Evolutionary conservation across 768 basidiomycete species (phyloP), one percentile per base, ranked within the genome.

Genomic region (Macrolepiota albuminosa): DNA sequence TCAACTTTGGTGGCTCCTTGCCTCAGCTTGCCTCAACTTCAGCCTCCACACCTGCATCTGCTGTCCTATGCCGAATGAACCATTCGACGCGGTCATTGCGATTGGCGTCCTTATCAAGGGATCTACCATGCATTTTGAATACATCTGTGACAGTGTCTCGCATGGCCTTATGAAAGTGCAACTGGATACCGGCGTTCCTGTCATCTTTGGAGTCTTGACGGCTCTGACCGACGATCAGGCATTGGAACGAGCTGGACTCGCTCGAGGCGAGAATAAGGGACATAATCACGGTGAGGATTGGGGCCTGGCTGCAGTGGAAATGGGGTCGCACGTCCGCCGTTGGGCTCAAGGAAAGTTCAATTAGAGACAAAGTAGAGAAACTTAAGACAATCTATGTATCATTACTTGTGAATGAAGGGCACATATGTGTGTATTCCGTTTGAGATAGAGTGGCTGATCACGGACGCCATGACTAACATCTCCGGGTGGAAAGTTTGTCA

Each of bases 271-370:
- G 55, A 75, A 80, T 61, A 88, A 88, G 68, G 93, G 93, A 2
- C 97, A 98, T 69, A 98, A 98, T 74, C 96, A 99, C 69, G 96
- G 96, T 18, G 93, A 95, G 72, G 96, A 98, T 66, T 99, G 95
- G 95, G 96, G 90, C n/a, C 70, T 87, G 42, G 95, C 95, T 3
- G 96, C 96, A 3, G 94, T 98, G 6, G 96, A 99, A 71, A 94
- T 94, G 92, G 90, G 85, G 2, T 76, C 76, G 36, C 85, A 85
- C 58, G 74, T 80, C 52, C 81, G 79, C 61, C 77, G 78, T 33
- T 94, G 92, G 92, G 75, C 75, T 42, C 79, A 84, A 68, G 92
- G 91, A 42, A 84, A 79, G 63, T 92, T 92, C 70, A 69, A 68
- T 39, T 72, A 66, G 63, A 61, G 61, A 55, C 54, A 26, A 53